These are phyloP conservation scores for Phytophthora cryptogea DNA, from an alignment of 352 stramenopile species.

Conservation along the genomic window DNA sequence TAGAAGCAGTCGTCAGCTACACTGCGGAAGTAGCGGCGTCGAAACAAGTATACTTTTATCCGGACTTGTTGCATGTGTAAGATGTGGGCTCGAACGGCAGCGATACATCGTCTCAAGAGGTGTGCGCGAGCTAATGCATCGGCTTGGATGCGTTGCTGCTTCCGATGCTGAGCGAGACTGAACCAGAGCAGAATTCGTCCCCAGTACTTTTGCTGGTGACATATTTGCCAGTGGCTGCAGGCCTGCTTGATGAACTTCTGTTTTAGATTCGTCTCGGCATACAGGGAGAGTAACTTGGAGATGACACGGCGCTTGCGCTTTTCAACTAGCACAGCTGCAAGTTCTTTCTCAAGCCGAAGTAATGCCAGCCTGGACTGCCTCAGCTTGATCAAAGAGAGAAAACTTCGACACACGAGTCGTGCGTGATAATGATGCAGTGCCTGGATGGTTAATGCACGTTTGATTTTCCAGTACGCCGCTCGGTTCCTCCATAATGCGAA, in stretches of 20 bases:
- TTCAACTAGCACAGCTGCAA: conserved; percentile 7
- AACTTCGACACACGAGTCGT: conserved; percentile 3
- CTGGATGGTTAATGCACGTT: conserved; percentile 16
- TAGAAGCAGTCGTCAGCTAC: conserved; percentile 30
- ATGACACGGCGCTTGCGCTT: conserved; percentile 17
- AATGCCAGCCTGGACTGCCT: conserved; percentile 5
- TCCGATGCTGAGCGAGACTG: conserved; percentile 2
- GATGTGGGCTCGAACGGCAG: conserved; percentile 11
- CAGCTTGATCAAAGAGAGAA: conserved; percentile 14
- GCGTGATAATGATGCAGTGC: conserved; percentile 12
- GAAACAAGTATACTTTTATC: conserved; percentile 25
- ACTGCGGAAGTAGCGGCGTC: conserved; percentile 28
- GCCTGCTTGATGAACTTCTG: conserved; percentile 8
- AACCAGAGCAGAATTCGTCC: conserved; percentile 28
- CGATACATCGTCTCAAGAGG: conserved; percentile 15
- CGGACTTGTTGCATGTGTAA: conserved; percentile 16
- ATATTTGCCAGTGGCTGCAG: conserved; percentile 18
- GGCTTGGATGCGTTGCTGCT: conserved; percentile 14
- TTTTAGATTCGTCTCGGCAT: conserved; percentile 1
- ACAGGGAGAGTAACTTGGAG: conserved; percentile 8
- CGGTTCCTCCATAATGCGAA: conserved; percentile 39
- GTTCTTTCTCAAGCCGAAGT: not conserved
- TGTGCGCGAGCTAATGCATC: conserved; percentile 14
- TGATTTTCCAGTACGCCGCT: conserved; percentile 22
- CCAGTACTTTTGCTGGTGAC: conserved; percentile 33